These are phyloP conservation scores for Calonectria pseudoreteaudii DNA, from an alignment of 2,329 filamentous ascomycete genomes.

Conservation along the genomic window DNA sequence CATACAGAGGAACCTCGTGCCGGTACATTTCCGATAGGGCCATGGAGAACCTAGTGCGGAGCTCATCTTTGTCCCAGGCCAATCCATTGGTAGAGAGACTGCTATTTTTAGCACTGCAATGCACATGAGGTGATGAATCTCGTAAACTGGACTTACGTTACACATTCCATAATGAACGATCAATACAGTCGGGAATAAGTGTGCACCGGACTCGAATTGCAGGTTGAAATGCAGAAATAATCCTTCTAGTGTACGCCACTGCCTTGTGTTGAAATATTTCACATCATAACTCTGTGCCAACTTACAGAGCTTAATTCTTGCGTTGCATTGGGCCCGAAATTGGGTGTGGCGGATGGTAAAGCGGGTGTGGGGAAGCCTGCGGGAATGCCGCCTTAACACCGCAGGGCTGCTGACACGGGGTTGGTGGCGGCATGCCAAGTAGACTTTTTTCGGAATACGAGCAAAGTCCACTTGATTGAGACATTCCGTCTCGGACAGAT, in stretches of 20 bases:
- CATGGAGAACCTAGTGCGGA: background rate
- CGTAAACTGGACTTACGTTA: background rate
- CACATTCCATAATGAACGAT: background rate
- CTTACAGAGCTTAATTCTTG: background rate
- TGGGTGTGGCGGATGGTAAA: background rate
- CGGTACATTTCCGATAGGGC: background rate
- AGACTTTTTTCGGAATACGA: background rate
- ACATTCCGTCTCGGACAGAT: background rate
- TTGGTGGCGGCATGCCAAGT: background rate
- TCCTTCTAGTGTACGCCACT: background rate
- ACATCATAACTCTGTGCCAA: background rate
- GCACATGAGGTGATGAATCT: accelerated
- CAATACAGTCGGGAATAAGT: background rate
- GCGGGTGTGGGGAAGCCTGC: background rate
- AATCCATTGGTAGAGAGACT: background rate
- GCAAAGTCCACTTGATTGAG: too few species aligned
- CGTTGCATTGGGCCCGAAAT: background rate
- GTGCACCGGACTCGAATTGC: background rate
- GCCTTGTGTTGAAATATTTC: background rate
- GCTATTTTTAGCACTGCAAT: background rate
- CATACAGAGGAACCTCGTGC: background rate
- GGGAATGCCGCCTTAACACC: background rate
- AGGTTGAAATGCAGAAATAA: background rate
- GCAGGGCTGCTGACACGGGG: background rate
- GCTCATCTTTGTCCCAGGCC: background rate